Evolutionary conservation across 2,329 filamentous ascomycete species (phyloP), one percentile per base, ranked within the genome.

Genomic region (Aspergillus brunneoviolaceus): DNA sequence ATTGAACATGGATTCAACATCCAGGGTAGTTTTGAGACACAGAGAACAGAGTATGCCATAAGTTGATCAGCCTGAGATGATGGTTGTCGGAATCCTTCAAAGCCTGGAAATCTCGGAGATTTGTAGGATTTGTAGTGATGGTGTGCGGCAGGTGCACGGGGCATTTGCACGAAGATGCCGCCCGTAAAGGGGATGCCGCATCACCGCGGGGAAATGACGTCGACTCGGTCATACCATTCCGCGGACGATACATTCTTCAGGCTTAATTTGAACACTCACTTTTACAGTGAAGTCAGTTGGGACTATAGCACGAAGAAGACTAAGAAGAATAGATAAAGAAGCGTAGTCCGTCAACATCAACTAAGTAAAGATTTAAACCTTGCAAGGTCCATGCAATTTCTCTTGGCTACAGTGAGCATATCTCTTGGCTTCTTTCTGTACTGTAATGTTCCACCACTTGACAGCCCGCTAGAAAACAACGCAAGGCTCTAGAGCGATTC

Each of bases 121-220:
- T 45, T 16, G 35, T 23, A 42, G 11, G 14, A 5, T 42, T 16
- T 19, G 16, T 45, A n/a, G 39, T 45, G 39, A 19, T 45, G 39
- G 16, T 45, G 14, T 19, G 39, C 39, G 12, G 39, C 51, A 16
- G 16, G 33, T 45, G 51, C 11, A 14, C 39, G 39, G 39, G 39
- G 14, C 14, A 19, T 27, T n/a, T 23, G 7, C 19, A n/a, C 35
- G 19, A 33, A 11, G 23, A n/a, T 48, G 49, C 31, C 49, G 55
- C 33, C 19, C 23, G 14, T 21, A 11, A 49, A 27, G 49, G 49
- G 50, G 39, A 52, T 42, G 51, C 31, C 27, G 27, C 27, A 29
- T 10, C 27, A 2, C 48, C 51, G 51, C 51, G 55, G 55, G 51
- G 47, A 39, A 23, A 61, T 61, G 59, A 61, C 59, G 59, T 60